Evolutionary conservation across 139 green algal genomes (phyloP), one percentile per base, ranked within the genome.

Genomic region (Chlorella sp.): DNA sequence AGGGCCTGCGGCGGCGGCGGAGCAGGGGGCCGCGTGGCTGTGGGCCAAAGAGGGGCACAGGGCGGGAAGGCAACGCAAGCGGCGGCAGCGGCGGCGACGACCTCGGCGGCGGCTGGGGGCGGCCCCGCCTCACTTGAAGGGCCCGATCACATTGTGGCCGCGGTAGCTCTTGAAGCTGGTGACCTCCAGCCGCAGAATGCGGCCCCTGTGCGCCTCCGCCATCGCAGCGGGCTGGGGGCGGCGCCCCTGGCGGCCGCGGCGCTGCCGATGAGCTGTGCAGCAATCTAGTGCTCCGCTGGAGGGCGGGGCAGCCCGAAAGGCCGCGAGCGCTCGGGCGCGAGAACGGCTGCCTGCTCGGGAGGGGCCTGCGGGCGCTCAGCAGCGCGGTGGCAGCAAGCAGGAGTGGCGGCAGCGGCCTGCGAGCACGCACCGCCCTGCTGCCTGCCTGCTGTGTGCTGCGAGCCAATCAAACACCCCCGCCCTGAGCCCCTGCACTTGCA

Each of bases 131-230:
- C 76, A 82, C 38, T 92, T 91, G 89, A 99, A 99, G 11, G 97
- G 97, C 9, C 97, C 97, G 38, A 99, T 98, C 9, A 86, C 67
- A 79, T 98, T 94, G 17, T 80, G 78, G 1, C 97, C 97, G 23
- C 91, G 82, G 88, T 99, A 99, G 28, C 87, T 95, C 84, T 99
- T 99, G 91, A 99, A 99, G 83, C 98, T 97, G 34, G 97, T 88
- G 20, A 99, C 89, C 87, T 98, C 87, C 32, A 94, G 79, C 15
- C 80, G 68, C 28, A 87, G 56, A 1, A 93, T 86, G 11, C 87
- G 55, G n/a, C 90, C 90, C 25, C 63, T 39, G 36, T 73, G 36
- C 23, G 39, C 76, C 11, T 56, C 55, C 36, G 32, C 34, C 69
- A 75, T 75, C 30, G 60, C 57, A 34, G 60, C 6, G 60, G 7